Percentiles rank a stretch among this genome's conserved stretches.
Conservation (phyloP, 2,329 filamentous ascomycete species). For the Coleophoma cylindrospora region DNA sequence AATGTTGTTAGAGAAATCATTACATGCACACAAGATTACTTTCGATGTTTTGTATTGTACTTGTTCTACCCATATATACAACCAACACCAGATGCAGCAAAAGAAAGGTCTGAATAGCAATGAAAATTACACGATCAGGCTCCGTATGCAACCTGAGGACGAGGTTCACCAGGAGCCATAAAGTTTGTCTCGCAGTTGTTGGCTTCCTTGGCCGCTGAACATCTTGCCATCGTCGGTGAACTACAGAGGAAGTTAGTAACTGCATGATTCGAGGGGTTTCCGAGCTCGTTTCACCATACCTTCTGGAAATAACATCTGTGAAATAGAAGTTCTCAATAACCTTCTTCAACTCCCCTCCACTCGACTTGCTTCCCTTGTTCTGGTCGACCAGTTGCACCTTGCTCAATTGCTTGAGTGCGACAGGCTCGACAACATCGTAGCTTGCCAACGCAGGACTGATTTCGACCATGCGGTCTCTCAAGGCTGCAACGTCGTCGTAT, state of each 20-base stretch:
- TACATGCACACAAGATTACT: conserved; percentile 5
- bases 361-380: conserved; percentile 82
- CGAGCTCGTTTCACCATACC: conserved; percentile 48
- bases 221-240: conserved; percentile 97
- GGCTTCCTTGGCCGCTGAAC: conserved; percentile 85
- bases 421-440: conserved; percentile 88
- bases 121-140: conserved; percentile 21
- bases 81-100: conserved; percentile 21
- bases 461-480: conserved; percentile 91
- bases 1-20: background rate
- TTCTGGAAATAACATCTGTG: conserved; percentile 94
- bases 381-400: conserved; percentile 95
- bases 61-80: conserved; percentile 28
- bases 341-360: conserved; percentile 71
- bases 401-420: conserved; percentile 68
- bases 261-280: too few species aligned
- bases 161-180: conserved; percentile 61
- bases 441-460: conserved; percentile 85
- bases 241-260: conserved; percentile 37
- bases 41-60: conserved; percentile 20
- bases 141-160: conserved; percentile 26
- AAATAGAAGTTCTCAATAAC: conserved; percentile 97
- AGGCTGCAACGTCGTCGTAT: conserved; percentile 85
- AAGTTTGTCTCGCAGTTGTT: conserved; percentile 75
- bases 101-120: conserved; percentile 10